Base-by-base conservation (phyloP, 1,284 basidiomycete species). In the Trichosporon sp. region DNA sequence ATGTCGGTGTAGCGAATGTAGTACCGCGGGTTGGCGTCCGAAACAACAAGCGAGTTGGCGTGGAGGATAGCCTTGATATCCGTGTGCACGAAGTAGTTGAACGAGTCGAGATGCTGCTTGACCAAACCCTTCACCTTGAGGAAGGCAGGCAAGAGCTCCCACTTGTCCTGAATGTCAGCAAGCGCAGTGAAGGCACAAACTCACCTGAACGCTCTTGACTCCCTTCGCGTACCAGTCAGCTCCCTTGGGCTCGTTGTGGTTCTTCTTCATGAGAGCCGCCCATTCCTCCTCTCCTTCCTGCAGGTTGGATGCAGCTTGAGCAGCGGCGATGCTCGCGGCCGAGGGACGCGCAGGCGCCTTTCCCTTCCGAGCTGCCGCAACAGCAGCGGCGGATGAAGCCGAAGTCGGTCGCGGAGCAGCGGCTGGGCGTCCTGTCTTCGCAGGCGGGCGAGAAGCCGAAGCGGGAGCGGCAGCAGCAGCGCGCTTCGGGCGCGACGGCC, bases 91-190 rank as follows among this genome's bases (percentile, higher is more conserved):
- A 99, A 99, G 84, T 98, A 97, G 85, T 99, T 99, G 89, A 97
- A 99, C 9, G 95, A 98, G 83, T 99, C 98, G 76, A 99, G 93
- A 80, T 99, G 97, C 82, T 99, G 97, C 85, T 99, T 99, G 72
- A 98, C 95, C n/a, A 98, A 89, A 74, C 95, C 95, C 78, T 98
- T 98, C 72, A 95, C 92, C 83, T 95, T 92, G 68, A 98, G 86
- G 78, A 98, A 98, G 11, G 95, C 95, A 0, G 95, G 95, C 3
- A 98, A 85, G 12, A 98, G 85, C 58, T 96, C 88, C 95, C 95
- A 98, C 89, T 98, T 98, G 80, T 98, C 95, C 94, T 97, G 77
- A 8, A 34, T 1, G 69, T 68, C 25, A 71, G 70, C 11, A 3
- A 15, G 34, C 21, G 9, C 8, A 2, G 6, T 21, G 11, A 7